Conservation (phyloP, 352 stramenopile genomes). For the Phytophthora kernoviae region DNA sequence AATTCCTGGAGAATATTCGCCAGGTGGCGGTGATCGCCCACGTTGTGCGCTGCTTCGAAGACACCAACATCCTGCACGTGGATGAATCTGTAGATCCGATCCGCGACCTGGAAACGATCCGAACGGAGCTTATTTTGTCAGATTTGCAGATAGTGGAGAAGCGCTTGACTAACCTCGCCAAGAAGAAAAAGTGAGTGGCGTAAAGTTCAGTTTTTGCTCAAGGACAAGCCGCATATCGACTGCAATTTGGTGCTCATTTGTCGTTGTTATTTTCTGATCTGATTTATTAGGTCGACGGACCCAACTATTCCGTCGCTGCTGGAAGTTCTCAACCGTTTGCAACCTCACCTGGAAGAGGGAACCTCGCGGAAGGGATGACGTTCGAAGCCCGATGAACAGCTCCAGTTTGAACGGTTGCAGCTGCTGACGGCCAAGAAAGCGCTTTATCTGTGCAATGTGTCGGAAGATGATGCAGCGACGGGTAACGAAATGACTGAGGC, state of each 20-base stretch:
- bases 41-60: conserved; percentile 98
- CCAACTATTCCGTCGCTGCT: conserved; percentile 56
- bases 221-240: not conserved
- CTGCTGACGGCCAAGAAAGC: conserved; percentile 93
- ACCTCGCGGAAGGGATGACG: conserved; percentile 53
- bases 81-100: conserved; percentile 95
- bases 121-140: conserved; percentile 96
- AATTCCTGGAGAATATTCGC: conserved; percentile 89
- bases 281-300: conserved; percentile 49
- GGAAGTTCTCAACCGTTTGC: conserved; percentile 63
- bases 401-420: conserved; percentile 84
- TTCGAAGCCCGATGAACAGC: conserved; percentile 87
- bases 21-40: conserved; percentile 84
- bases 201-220: not conserved
- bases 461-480: conserved; percentile 92
- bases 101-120: conserved; percentile 98
- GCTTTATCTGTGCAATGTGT: conserved; percentile 98
- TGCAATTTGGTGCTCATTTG: no score
- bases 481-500: conserved; percentile 94
- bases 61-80: conserved; percentile 98
- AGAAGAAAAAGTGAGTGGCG: conserved; percentile 75
- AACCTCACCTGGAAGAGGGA: conserved; percentile 86
- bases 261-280: conserved; percentile 9
- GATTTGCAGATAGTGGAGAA: conserved; percentile 84
- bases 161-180: conserved; percentile 59